Evolutionary conservation across 768 basidiomycete species (phyloP).

Genomic region (Antrodiella citrinella): DNA sequence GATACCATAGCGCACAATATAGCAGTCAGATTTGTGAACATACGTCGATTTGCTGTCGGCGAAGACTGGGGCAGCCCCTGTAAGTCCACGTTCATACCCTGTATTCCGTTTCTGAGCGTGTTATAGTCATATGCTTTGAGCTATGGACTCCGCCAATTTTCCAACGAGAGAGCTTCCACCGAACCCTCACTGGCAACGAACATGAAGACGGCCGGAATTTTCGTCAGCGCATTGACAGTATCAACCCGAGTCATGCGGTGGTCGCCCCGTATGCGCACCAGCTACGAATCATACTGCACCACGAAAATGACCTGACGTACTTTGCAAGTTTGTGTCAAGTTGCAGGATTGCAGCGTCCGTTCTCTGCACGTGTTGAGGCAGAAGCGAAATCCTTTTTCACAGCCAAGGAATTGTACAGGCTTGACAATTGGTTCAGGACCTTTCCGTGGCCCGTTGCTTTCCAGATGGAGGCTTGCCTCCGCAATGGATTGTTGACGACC

Average conservation of each 20-base stretch:
- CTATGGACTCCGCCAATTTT: constrained; percentile 55
- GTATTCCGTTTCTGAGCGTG: not conserved
- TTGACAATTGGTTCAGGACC: constrained; percentile 35
- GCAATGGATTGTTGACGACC: constrained; percentile 54
- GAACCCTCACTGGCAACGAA: constrained; percentile 35
- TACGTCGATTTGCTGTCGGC: constrained; percentile 54
- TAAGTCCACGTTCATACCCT: constrained; percentile 24
- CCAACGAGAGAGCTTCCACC: constrained; percentile 52
- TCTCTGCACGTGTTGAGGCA: constrained; percentile 38
- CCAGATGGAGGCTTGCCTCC: constrained; percentile 65
- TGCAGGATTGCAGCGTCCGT: constrained; percentile 33
- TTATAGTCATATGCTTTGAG: constrained; percentile 65
- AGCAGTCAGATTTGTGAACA: constrained; percentile 46
- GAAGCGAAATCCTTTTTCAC: constrained; percentile 43
- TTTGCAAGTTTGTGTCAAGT: constrained; percentile 48
- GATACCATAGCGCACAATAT: constrained; percentile 46
- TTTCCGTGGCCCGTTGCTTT: constrained; percentile 66
- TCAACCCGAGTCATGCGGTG: constrained; percentile 48
- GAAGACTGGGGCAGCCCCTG: constrained; percentile 57
- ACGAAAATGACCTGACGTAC: constrained; percentile 38
- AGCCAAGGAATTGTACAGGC: constrained; percentile 33
- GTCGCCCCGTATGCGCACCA: constrained; percentile 70
- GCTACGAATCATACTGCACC: constrained; percentile 52
- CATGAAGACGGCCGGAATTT: constrained; percentile 35
- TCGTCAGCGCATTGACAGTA: constrained; percentile 47